Percentiles rank a stretch among this genome's conserved stretches.
phyloP scores from a whole-genome alignment of 208 protist genomes.

The Trypanosoma cruzi region DNA sequence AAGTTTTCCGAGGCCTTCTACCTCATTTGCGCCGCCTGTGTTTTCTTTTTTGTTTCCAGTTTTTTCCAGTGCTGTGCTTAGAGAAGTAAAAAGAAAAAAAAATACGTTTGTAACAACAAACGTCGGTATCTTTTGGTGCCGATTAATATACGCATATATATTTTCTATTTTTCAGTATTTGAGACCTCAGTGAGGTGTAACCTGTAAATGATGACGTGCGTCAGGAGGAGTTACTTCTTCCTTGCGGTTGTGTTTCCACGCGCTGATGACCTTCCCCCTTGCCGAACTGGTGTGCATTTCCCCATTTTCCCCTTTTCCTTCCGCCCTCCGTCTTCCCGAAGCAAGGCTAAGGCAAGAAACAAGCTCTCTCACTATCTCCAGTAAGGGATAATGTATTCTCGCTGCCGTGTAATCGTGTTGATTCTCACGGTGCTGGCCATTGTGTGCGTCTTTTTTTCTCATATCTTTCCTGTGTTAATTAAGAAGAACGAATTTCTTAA shows the following conservation, averaged over 20 bases:
- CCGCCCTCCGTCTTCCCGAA: neutral
- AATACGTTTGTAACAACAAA: too few relatives aligned
- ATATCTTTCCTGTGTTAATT: neutral
- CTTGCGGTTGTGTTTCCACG: constrained; percentile 46
- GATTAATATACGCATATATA: too few relatives aligned
- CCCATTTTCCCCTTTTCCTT: neutral
- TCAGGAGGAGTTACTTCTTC: too few relatives aligned
- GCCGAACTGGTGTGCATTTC: neutral
- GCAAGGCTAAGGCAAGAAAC: neutral
- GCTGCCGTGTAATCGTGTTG: neutral
- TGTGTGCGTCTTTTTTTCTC: neutral
- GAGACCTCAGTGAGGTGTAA: too few relatives aligned
- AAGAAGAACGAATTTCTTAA: neutral
- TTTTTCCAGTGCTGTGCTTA: too few relatives aligned
- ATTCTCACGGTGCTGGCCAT: neutral
- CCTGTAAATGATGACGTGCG: too few relatives aligned
- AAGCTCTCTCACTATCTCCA: neutral
- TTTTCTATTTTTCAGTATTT: too few relatives aligned
- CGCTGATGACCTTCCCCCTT: neutral
- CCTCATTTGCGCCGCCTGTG: too few relatives aligned
- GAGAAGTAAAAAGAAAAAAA: too few relatives aligned
- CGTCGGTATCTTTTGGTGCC: too few relatives aligned
- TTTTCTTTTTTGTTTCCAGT: too few relatives aligned
- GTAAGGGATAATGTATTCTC: neutral
- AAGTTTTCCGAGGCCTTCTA: too few relatives aligned